Base-by-base conservation (phyloP, 257 asterid genomes). In the Solanum dulcamara region DNA sequence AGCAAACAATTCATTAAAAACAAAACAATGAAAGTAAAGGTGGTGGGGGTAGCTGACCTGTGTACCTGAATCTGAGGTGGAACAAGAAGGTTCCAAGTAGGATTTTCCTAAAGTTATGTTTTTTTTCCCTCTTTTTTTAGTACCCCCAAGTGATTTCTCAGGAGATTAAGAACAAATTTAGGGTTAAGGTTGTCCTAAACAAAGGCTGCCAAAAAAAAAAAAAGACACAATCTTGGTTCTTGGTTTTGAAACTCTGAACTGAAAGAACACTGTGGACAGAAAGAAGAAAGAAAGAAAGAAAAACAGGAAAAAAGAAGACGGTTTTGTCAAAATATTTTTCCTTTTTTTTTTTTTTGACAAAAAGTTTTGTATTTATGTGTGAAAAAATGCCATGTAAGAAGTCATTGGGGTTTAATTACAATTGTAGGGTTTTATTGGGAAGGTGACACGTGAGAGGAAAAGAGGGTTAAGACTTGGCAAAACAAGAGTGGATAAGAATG, bases 31-130 rank as follows among this genome's bases (percentile, higher is more conserved):
- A 22, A 53, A 81, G 32, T 8, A 14, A 14, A 37, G 53, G 57
- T 13, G 72, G 51, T n/a, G 72, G 35, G 72, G 85, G 3, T 4
- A 59, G 85, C 85, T 81, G 75, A 81, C 85, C 85, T 81, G 85
- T 33, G 72, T 57, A 42, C 15, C 15, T 37, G 55, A 28, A 60
- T 51, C 70, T 33, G 70, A 81, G 84, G 85, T 81, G 74, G 85
- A 81, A 59, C 74, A 24, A 62, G 28, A 6, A 81, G 38, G 72
- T 35, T 59, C 84, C 84, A 81, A 53, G 48, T 81, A 32, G 84
- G 70, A 77, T 32, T 30, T n/a, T 20, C 67, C n/a, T 22, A 81
- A 60, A 81, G 37, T 55, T 20, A 4, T 3, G 53, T 32, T 57
- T 55, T 51, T 40, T 38, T 14, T n/a, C 30, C 11, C 17, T 40